Base-by-base conservation (phyloP, 352 stramenopile species). In the Phytopythium ostracodes region DNA sequence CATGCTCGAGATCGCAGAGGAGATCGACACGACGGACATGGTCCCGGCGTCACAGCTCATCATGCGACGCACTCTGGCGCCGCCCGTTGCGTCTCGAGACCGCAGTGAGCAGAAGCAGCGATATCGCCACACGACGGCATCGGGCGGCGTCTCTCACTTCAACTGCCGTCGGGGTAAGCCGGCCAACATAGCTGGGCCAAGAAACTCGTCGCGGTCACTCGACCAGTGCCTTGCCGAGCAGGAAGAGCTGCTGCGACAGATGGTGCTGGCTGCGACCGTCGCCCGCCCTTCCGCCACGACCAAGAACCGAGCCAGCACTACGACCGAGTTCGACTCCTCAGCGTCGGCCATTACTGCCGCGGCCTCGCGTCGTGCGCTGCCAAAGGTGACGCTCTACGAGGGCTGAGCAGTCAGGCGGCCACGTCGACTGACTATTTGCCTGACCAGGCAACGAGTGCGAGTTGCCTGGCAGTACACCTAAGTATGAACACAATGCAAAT, bases 21-120 rank as follows among this genome's bases (percentile, higher is more conserved):
- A 81, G 20, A 81, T 83, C 24, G 76, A 85, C 55, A 85, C 76
- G 29, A 79, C 63, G 35, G 69, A 83, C 24, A 83, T 83, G 76
- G 62, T 71, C 33, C 63, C 71, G 38, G 67, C 71, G 31, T 72
- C 68, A 7, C 63, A 73, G 49, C 50, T 68, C 11, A 20, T 42
- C 42, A n/a, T 18, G 40, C 54, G 54, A 10, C 54, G 40, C 3
- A 60, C 54, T 18, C 54, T 60, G 1, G 11, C 56, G 54, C 43
- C 63, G 52, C 50, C 65, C 64, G 33, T 68, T 50, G 9, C 61
- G 57, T 0, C 40, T 43, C 12, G 47, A 25, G 7, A 56, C 44
- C n/a, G 29, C 24, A 27, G 42, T 44, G 9, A 67, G 5, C 24
- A 67, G 73, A 57, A 67, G 15, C 35, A 73, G 73, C 63, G 60